These are phyloP conservation scores for Rhizoclosmatium globosum DNA, from an alignment of 192 early-diverging fungal genomes.

Conservation along the genomic window DNA sequence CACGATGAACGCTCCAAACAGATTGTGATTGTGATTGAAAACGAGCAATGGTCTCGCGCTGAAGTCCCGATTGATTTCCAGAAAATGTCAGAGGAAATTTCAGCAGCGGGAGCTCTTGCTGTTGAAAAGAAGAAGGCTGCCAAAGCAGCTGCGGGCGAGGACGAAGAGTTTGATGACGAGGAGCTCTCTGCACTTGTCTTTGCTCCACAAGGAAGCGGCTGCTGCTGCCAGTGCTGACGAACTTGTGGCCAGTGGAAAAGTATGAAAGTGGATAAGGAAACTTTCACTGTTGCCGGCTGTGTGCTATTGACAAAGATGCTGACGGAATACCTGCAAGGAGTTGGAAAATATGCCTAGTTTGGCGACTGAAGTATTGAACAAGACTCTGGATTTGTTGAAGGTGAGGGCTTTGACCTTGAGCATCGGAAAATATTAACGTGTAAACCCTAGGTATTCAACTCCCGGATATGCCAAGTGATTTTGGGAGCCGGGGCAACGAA, in stretches of 20 bases:
- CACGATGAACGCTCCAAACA: slow-evolving; percentile 93
- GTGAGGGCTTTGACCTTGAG: slow-evolving; percentile 46
- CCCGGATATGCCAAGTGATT: slow-evolving; percentile 94
- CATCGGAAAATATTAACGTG: not conserved
- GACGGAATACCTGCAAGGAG: slow-evolving; percentile 89
- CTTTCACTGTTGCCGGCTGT: slow-evolving; percentile 87
- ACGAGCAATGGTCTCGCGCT: slow-evolving; percentile 95
- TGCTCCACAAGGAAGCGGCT: slow-evolving; percentile 26
- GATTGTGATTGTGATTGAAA: slow-evolving; percentile 86
- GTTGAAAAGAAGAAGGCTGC: slow-evolving; percentile 29
- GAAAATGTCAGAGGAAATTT: slow-evolving; percentile 78
- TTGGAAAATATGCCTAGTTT: slow-evolving; percentile 80
- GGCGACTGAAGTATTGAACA: slow-evolving; percentile 87
- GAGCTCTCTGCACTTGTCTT: slow-evolving; percentile 36
- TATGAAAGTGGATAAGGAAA: slow-evolving; percentile 73
- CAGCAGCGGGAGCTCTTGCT: slow-evolving; percentile 42
- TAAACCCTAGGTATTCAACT: slow-evolving; percentile 86
- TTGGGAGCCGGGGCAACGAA: slow-evolving; percentile 96
- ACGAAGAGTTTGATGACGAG: slow-evolving; percentile 40
- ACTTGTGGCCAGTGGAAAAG: slow-evolving; percentile 48
- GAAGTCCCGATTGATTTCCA: slow-evolving; percentile 97
- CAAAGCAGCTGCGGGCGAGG: not conserved
- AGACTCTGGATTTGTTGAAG: slow-evolving; percentile 85
- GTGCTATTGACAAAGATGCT: slow-evolving; percentile 90
- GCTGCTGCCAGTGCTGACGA: slow-evolving; percentile 25